Conservation (phyloP, 1,284 basidiomycete species). For the Trametes polyzona region DNA sequence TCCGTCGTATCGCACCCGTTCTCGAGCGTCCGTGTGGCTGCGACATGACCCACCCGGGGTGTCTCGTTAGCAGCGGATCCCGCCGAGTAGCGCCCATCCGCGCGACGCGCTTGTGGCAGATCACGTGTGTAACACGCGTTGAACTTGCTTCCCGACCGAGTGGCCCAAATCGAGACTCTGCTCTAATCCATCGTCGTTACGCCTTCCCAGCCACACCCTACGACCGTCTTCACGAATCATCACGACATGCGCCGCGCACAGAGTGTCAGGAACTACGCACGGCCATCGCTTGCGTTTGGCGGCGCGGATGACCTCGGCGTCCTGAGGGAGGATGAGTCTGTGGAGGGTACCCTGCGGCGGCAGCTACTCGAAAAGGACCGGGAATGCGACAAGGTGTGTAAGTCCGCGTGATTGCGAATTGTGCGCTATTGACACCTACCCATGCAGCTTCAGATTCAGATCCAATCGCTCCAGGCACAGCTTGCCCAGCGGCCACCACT, state of each 20-base stretch:
- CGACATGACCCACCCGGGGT: no score
- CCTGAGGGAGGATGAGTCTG: conserved; percentile 63
- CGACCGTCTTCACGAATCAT: background rate
- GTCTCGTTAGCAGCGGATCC: background rate
- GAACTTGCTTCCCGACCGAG: conserved; percentile 10
- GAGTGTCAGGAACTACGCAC: conserved; percentile 50
- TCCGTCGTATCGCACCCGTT: no score
- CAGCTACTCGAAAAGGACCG: conserved; percentile 72
- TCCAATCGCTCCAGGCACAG: conserved; percentile 64
- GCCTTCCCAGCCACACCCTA: background rate
- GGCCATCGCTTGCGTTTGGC: conserved; percentile 52
- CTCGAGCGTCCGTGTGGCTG: no score
- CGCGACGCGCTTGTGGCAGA: conserved; percentile 22
- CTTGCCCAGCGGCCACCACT: conserved; percentile 65
- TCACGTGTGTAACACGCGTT: conserved; percentile 22
- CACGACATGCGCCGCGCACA: conserved; percentile 36
- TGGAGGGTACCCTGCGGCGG: conserved; percentile 62
- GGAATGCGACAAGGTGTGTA: conserved; percentile 67
- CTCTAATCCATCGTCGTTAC: background rate
- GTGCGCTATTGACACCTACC: background rate
- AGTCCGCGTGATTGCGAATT: background rate
- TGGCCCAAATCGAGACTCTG: conserved; percentile 6
- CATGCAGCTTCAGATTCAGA: conserved; percentile 54
- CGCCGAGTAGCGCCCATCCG: conserved; percentile 5
- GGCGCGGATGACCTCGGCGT: conserved; percentile 60